A percentile compares a stretch with the other conserved stretches of the same genome.
Conservation (phyloP, 2,329 filamentous ascomycete genomes). For the Pseudocercospora musae region DNA sequence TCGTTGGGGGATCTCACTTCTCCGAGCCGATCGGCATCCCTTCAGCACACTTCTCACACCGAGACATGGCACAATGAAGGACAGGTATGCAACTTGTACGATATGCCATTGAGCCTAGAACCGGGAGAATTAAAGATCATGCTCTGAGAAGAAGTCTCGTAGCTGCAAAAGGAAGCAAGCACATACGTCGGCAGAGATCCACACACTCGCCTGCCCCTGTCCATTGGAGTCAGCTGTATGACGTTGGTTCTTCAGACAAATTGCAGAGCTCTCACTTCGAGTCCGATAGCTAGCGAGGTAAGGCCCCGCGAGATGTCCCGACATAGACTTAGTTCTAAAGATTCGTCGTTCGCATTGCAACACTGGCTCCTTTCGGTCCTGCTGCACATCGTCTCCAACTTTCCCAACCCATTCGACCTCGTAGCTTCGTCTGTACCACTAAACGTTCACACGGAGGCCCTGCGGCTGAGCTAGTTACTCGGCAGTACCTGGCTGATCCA, state of each 20-base stretch:
- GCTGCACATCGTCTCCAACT: neutral
- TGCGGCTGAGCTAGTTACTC: constrained; percentile 1
- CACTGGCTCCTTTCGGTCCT: neutral
- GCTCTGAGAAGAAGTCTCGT: neutral
- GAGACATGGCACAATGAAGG: neutral
- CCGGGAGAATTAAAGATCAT: neutral
- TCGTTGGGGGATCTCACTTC: neutral
- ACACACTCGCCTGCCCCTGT: neutral
- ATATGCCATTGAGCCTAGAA: neutral
- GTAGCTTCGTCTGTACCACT: constrained; percentile 3
- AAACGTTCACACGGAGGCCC: neutral
- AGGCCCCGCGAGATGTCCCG: constrained; percentile 1
- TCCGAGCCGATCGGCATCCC: neutral
- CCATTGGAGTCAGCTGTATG: neutral
- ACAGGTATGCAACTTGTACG: no score
- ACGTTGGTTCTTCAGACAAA: constrained; percentile 1
- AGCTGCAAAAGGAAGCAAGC: neutral
- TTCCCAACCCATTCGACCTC: neutral
- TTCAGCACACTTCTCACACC: neutral
- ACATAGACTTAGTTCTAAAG: neutral
- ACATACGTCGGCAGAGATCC: neutral
- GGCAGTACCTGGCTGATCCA: neutral
- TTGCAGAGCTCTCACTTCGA: constrained; percentile 2
- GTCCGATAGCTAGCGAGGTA: neutral
- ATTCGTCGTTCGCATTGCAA: neutral